Base-by-base conservation (phyloP, 2,329 filamentous ascomycete species). In the Penicillium sp. region DNA sequence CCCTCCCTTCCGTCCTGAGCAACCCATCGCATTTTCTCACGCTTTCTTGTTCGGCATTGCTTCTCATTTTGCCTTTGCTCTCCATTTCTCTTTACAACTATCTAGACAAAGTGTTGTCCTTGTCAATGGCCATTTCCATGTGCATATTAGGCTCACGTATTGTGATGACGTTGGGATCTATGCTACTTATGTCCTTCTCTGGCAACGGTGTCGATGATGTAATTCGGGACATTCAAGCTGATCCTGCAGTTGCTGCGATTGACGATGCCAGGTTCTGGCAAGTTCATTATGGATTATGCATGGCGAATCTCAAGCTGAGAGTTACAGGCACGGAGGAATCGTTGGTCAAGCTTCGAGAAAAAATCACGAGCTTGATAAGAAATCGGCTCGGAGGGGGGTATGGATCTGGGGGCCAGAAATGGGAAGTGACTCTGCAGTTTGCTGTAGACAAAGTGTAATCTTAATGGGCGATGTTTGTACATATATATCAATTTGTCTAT, bases 181-280 rank as follows among this genome's bases (percentile, higher is more conserved):
- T 99, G 90, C 83, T 99, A 30, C 82, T 99, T 58, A 97, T 99
- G 93, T 93, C 89, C 3, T 97, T 95, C 70, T 77, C 74, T 12
- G 75, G 79, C 12, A 71, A 72, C 21, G 79, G 83, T 3, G 85
- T 94, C 1, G 80, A 84, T 3, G 85, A 87, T 21, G 87, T 96
- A n/a, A 80, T 97, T 65, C 83, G 84, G 56, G 91, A 96, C 70
- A 92, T 99, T 52, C 87, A 91, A 70, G 82, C 85, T 1, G 91
- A 97, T 65, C 85, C 89, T 1, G 82, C 83, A 55, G 85, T 97
- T 24, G 82, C 83, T 46, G 82, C 82, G 1, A 85, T 99, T 47
- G 90, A 97, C 57, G 92, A 97, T 67, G 93, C 92, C 1, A 87
- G 91, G 68, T 96, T 99, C 73, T 99, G 94, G 94, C 94, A 99